Evolutionary conservation across 257 asterid genomes (phyloP).

Genomic region (Euphrasia confusa): DNA sequence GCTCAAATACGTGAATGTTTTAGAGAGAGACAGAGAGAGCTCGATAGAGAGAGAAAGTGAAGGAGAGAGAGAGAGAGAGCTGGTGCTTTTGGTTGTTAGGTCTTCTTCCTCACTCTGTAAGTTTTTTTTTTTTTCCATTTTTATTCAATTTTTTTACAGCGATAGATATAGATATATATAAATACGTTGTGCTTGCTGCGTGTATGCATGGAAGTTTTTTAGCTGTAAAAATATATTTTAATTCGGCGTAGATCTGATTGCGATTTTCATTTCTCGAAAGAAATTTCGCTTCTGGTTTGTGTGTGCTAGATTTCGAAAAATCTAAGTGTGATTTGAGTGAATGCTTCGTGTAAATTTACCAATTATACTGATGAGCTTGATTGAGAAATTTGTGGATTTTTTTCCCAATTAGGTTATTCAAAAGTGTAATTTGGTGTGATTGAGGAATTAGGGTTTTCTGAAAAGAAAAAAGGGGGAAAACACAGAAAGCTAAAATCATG

Average conservation of each 20-base stretch:
- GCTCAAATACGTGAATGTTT: slow-evolving; percentile 12
- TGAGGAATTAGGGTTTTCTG: not conserved
- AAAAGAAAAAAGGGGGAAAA: no score
- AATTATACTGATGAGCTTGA: not conserved
- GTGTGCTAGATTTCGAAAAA: slow-evolving; percentile 12
- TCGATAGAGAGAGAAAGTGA: slow-evolving; percentile 22
- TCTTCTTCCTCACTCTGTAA: slow-evolving; percentile 32
- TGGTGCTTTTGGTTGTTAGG: slow-evolving; percentile 27
- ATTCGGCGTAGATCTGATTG: slow-evolving; percentile 23
- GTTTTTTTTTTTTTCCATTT: slow-evolving; percentile 21
- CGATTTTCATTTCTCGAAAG: not conserved
- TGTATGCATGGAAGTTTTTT: slow-evolving; percentile 18
- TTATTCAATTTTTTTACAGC: not conserved
- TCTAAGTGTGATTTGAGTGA: slow-evolving; percentile 23
- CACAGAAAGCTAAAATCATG: slow-evolving; percentile 2
- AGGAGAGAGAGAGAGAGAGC: slow-evolving; percentile 27
- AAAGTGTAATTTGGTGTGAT: not conserved
- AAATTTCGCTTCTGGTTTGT: not conserved
- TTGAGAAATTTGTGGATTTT: not conserved
- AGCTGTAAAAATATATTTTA: slow-evolving; percentile 13
- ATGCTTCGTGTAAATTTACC: slow-evolving; percentile 16
- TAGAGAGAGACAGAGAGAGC: slow-evolving; percentile 25
- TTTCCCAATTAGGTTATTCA: not conserved
- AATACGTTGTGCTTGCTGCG: slow-evolving; percentile 8
- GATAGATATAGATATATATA: not conserved